These are phyloP conservation scores for Kuraishia borneana DNA, from an alignment of 805 yeast genomes.

Conservation along the genomic window DNA sequence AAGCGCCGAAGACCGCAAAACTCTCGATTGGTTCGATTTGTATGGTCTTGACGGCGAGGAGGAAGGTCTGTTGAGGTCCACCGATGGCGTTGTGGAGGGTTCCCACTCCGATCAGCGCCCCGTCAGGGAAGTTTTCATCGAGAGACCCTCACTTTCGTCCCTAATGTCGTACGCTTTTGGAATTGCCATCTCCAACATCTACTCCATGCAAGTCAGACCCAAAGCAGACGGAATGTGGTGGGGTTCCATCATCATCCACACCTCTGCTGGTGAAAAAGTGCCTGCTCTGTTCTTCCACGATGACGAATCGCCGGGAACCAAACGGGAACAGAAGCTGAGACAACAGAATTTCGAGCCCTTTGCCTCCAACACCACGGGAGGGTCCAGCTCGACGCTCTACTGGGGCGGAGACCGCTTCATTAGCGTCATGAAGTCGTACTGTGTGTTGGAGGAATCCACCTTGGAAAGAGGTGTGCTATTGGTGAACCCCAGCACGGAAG, in stretches of 20 bases:
- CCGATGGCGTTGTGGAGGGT: constrained; percentile 11
- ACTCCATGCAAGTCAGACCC: constrained; percentile 71
- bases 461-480: constrained; percentile 64
- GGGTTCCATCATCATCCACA: constrained; percentile 74
- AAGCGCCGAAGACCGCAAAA: constrained; percentile 10
- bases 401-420: constrained; percentile 92
- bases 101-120: constrained; percentile 7
- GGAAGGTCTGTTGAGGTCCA: constrained; percentile 17
- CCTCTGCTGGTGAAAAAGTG: constrained; percentile 51
- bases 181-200: constrained; percentile 45
- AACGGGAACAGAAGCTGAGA: constrained; percentile 44
- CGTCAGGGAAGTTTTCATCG: constrained; percentile 22
- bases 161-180: constrained; percentile 61
- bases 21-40: constrained; percentile 24
- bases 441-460: constrained; percentile 56
- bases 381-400: constrained; percentile 26
- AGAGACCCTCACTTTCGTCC: constrained; percentile 40
- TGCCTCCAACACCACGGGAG: constrained; percentile 22
- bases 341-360: constrained; percentile 69
- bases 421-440: constrained; percentile 36
- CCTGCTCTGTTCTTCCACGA: constrained; percentile 93
- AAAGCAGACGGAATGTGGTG: constrained; percentile 88
- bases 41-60: constrained; percentile 28
- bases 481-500: constrained; percentile 68
- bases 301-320: constrained; percentile 69